These are phyloP conservation scores for Beauveria caledonica DNA, from an alignment of 2,329 filamentous ascomycete genomes.

Conservation along the genomic window DNA sequence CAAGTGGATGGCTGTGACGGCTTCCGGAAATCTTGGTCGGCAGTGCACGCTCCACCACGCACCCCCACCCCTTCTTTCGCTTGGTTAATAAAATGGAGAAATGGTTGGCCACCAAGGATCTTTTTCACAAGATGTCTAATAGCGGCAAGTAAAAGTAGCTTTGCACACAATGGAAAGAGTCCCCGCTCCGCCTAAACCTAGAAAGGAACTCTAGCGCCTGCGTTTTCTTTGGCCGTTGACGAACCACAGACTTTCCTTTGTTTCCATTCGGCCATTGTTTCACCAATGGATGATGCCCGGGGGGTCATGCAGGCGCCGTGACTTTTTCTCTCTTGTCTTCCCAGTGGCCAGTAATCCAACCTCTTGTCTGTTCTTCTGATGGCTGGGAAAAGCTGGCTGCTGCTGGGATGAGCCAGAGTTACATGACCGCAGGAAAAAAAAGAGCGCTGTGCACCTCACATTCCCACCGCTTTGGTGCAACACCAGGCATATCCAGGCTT, in stretches of 20 bases:
- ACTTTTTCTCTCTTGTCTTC: neutral
- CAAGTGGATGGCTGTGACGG: neutral
- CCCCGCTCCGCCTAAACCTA: neutral
- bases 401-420: neutral
- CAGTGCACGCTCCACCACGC: neutral
- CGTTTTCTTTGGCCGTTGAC: neutral
- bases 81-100: neutral
- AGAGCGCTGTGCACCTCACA: constrained; percentile 2
- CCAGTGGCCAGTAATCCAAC: neutral
- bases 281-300: constrained; percentile 6
- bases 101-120: neutral
- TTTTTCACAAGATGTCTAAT: neutral
- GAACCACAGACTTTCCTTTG: neutral
- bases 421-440: neutral
- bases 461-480: neutral
- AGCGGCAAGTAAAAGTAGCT: constrained; percentile 4
- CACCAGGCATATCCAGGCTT: neutral
- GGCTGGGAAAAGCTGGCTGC: neutral
- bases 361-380: neutral
- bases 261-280: constrained; percentile 3
- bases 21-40: no score
- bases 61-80: neutral
- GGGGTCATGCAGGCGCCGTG: constrained; percentile 8
- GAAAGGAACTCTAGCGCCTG: neutral
- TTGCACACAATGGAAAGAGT: neutral